These are phyloP conservation scores for Soucietia sequanensis DNA, from an alignment of 805 yeast species.

Conservation along the genomic window DNA sequence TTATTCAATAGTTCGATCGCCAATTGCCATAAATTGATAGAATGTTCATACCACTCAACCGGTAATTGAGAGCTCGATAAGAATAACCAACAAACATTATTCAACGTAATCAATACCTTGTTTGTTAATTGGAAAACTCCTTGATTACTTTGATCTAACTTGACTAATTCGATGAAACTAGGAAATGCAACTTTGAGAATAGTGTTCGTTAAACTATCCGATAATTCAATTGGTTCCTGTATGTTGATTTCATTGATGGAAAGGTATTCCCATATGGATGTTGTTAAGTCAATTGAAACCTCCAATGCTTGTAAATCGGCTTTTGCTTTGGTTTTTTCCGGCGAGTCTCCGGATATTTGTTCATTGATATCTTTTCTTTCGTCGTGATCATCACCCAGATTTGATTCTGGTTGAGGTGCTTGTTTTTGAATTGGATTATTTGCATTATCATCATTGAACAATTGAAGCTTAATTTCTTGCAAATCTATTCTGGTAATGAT, in stretches of 20 bases:
- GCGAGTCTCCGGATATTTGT: slow-evolving; percentile 26
- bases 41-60: slow-evolving; percentile 36
- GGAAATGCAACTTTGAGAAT: slow-evolving; percentile 21
- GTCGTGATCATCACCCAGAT: slow-evolving; percentile 7
- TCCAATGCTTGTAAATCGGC: slow-evolving; percentile 63
- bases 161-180: slow-evolving; percentile 38
- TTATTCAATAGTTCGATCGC: slow-evolving; percentile 11
- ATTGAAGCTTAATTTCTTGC: slow-evolving; percentile 22
- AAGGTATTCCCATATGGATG: slow-evolving; percentile 67
- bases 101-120: slow-evolving; percentile 63
- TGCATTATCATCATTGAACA: slow-evolving; percentile 33
- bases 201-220: slow-evolving; percentile 14
- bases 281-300: slow-evolving; percentile 68
- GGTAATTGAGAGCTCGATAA: slow-evolving; percentile 31
- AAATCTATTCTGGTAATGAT: slow-evolving; percentile 28
- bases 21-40: slow-evolving; percentile 30
- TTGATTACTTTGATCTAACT: slow-evolving; percentile 29
- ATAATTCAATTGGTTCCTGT: slow-evolving; percentile 19
- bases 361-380: slow-evolving; percentile 20
- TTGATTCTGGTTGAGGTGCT: slow-evolving; percentile 10
- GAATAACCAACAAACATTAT: slow-evolving; percentile 67
- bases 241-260: slow-evolving; percentile 28
- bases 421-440: slow-evolving; percentile 29
- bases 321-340: slow-evolving; percentile 45
- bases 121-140: slow-evolving; percentile 41